phyloP scores from a whole-genome alignment of 2,329 filamentous ascomycete species.

The Penicillium sp. region DNA sequence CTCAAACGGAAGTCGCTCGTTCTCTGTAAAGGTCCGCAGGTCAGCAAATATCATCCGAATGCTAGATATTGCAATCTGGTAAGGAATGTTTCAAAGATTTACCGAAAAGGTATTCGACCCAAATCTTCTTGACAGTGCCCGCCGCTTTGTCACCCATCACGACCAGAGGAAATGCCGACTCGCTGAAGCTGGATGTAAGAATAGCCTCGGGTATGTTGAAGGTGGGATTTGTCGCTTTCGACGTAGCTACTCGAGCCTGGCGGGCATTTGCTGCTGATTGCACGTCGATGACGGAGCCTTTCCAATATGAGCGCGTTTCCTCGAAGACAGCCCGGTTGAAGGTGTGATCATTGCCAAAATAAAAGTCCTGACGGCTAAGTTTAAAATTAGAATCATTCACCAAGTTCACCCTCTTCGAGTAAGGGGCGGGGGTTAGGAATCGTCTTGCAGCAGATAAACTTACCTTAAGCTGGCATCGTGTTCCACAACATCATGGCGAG shows the following conservation, averaged over 20 bases:
- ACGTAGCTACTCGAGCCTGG: background rate
- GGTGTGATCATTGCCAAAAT: constrained; percentile 8
- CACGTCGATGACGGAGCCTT: constrained; percentile 1
- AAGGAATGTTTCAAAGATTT: background rate
- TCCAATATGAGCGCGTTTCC: constrained; percentile 10
- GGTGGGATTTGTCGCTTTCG: constrained; percentile 1
- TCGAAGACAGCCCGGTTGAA: constrained; percentile 11
- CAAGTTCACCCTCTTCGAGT: background rate
- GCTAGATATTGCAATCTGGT: too few species aligned
- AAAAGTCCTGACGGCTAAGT: constrained; percentile 10
- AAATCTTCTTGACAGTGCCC: background rate
- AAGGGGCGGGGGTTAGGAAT: too few species aligned
- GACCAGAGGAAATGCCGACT: background rate
- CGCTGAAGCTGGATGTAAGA: background rate
- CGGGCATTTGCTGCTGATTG: background rate
- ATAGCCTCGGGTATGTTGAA: background rate
- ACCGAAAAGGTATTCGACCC: constrained; percentile 6
- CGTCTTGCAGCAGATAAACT: background rate
- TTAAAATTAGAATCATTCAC: background rate
- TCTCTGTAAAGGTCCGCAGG: background rate
- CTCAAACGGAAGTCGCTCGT: background rate
- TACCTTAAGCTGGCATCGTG: constrained; percentile 26
- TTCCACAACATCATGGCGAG: constrained; percentile 16
- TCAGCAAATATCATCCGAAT: background rate
- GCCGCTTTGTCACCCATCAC: background rate